A percentile compares a stretch with the other conserved stretches of the same genome.
Conservation (phyloP, 345 rosid genomes). For the Citrus medica region DNA sequence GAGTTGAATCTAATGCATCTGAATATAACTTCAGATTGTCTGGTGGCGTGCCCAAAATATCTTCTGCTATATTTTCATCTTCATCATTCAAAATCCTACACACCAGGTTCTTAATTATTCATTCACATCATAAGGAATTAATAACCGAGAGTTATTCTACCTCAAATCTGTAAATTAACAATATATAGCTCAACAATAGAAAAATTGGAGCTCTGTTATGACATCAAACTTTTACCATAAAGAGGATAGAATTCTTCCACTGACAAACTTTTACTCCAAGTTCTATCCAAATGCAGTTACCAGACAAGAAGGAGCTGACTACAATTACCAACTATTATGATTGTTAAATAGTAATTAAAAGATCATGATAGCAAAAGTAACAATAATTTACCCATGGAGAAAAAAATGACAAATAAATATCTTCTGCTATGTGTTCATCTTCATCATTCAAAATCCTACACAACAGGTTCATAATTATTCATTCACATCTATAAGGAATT, state of each 20-base stretch:
- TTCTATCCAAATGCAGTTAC: background rate
- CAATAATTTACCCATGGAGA: background rate
- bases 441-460: constrained; percentile 65
- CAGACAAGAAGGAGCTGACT: background rate
- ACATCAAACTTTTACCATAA: background rate
- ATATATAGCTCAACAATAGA: background rate
- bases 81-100: constrained; percentile 65
- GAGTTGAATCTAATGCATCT: constrained; percentile 44
- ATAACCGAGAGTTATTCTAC: background rate
- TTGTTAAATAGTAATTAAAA: background rate
- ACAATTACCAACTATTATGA: background rate
- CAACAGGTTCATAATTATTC: background rate
- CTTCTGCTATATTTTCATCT: constrained; percentile 51
- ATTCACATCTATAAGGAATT: background rate
- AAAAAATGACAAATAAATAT: constrained; percentile 2
- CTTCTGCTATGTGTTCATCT: constrained; percentile 51
- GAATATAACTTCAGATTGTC: constrained; percentile 35
- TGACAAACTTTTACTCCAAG: background rate
- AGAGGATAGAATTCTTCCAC: background rate
- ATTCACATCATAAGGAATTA: background rate
- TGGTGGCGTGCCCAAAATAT: constrained; percentile 55
- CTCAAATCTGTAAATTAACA: background rate
- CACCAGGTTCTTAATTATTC: background rate
- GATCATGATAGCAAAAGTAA: background rate
- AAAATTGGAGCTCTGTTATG: background rate